Conservation (phyloP, 164 flowering plant species). For the grape (Vitis vinifera) region ASM3070453v1 NC_081818.1:15803001-15803500, state of each 20-base stretch:
- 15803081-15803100: constrained; percentile 60
- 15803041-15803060: constrained; percentile 58
- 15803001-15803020: constrained; percentile 58
- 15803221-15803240: constrained; percentile 98
- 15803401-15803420: constrained; percentile 54
- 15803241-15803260: constrained; percentile 85
- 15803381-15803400: constrained; percentile 28
- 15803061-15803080: constrained; percentile 55
- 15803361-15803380: constrained; percentile 46
- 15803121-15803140: constrained; percentile 81
- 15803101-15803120: constrained; percentile 90
- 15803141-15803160: constrained; percentile 97
- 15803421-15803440: constrained; percentile 58
- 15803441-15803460: constrained; percentile 62
- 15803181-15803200: constrained; percentile 92
- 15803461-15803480: constrained; percentile 58
- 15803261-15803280: constrained; percentile 82
- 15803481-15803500: constrained; percentile 36
- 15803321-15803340: constrained; percentile 53
- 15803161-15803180: constrained; percentile 92
- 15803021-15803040: constrained; percentile 36
- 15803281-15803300: constrained; percentile 85
- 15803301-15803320: constrained; percentile 67
- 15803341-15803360: constrained; percentile 50
- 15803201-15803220: constrained; percentile 88